These are phyloP conservation scores for Myochromella boudieri DNA, from an alignment of 768 basidiomycete species.

Conservation along the genomic window DNA sequence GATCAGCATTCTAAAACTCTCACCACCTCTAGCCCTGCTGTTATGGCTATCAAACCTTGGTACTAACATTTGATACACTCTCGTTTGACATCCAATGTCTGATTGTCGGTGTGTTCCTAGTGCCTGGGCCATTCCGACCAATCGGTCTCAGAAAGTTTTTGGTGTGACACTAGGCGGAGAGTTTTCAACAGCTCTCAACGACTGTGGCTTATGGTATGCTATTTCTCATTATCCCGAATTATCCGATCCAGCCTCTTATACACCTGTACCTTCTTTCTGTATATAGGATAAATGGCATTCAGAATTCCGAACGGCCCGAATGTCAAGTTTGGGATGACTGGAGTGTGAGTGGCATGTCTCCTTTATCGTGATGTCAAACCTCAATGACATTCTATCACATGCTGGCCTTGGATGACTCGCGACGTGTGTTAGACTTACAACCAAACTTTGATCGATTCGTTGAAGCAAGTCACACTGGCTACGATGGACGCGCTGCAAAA, in stretches of 20 bases:
- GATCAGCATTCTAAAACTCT: conserved; percentile 4
- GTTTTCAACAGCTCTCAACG: conserved; percentile 77
- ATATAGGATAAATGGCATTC: conserved; percentile 48
- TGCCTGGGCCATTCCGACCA: conserved; percentile 49
- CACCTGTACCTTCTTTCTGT: too few relatives aligned
- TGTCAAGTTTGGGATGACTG: conserved; percentile 45
- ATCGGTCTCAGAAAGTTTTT: conserved; percentile 65
- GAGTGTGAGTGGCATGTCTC: conserved; percentile 29
- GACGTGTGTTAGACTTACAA: conserved; percentile 46
- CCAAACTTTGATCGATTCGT: conserved; percentile 51
- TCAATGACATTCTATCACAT: too few relatives aligned
- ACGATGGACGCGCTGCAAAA: conserved; percentile 92
- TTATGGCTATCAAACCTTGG: conserved; percentile 45
- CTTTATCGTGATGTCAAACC: neutral
- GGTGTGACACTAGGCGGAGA: conserved; percentile 85
- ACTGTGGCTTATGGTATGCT: conserved; percentile 64
- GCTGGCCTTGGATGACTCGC: too few relatives aligned
- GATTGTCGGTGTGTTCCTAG: conserved; percentile 25
- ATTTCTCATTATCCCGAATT: conserved; percentile 20
- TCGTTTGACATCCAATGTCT: conserved; percentile 3
- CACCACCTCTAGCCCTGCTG: conserved; percentile 30
- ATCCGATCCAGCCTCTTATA: conserved; percentile 12
- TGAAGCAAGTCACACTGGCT: conserved; percentile 68
- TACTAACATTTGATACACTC: conserved; percentile 21
- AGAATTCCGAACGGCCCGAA: conserved; percentile 31